Conservation (phyloP, 148 eudicot genomes). For the Rhododendron ovatum region DNA sequence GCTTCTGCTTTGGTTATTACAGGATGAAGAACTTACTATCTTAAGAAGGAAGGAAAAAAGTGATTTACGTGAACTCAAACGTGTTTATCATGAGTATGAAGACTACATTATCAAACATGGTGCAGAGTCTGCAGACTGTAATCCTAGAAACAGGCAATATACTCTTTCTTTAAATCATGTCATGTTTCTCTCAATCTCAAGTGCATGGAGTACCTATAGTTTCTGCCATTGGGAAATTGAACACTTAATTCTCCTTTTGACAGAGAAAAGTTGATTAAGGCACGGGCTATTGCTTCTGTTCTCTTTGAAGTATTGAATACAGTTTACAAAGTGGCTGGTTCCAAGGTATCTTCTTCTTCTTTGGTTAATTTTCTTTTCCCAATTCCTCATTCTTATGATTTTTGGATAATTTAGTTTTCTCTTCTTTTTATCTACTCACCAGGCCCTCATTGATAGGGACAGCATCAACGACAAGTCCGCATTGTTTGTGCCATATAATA, state of each 20-base stretch:
- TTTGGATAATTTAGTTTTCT: neutral
- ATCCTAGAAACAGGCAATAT: slow-evolving; percentile 60
- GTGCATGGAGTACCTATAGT: neutral
- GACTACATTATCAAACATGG: slow-evolving; percentile 64
- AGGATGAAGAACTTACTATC: slow-evolving; percentile 78
- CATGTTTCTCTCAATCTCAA: neutral
- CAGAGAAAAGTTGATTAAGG: slow-evolving; percentile 79
- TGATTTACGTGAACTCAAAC: slow-evolving; percentile 84
- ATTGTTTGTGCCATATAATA: slow-evolving; percentile 66
- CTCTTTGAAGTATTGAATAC: slow-evolving; percentile 66
- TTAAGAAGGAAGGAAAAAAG: slow-evolving; percentile 69
- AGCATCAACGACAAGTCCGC: slow-evolving; percentile 40
- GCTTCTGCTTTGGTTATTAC: slow-evolving; percentile 4
- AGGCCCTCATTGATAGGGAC: slow-evolving; percentile 76
- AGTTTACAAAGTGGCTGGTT: slow-evolving; percentile 75
- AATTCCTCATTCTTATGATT: neutral
- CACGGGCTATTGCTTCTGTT: slow-evolving; percentile 71
- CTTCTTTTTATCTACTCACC: slow-evolving; percentile 8
- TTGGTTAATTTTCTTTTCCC: neutral
- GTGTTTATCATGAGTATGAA: slow-evolving; percentile 63
- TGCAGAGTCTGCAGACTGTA: slow-evolving; percentile 34
- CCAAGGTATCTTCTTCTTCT: slow-evolving; percentile 45
- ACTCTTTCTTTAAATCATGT: neutral
- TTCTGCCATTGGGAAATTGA: neutral
- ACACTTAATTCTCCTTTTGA: slow-evolving; percentile 14